Evolutionary conservation across 352 stramenopile species (phyloP).

Genomic region (Phytophthora sp.): DNA sequence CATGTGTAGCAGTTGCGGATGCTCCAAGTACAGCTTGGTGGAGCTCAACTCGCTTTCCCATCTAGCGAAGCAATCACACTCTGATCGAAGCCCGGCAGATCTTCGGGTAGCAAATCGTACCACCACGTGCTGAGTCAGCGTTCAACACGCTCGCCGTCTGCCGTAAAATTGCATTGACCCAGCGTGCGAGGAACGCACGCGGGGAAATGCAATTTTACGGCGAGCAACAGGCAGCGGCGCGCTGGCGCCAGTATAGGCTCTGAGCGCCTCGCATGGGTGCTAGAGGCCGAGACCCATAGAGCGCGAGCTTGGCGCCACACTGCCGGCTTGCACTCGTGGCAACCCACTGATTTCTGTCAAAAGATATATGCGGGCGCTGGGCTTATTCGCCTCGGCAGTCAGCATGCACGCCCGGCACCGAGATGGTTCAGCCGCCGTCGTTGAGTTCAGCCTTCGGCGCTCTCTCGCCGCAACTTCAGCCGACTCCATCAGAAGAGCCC

Average conservation of each 20-base stretch:
- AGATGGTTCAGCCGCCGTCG: conserved; percentile 11
- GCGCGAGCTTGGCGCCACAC: not conserved
- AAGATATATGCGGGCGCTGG: conserved; percentile 6
- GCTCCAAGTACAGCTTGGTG: not conserved
- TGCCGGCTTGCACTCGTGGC: not conserved
- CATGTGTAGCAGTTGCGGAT: conserved; percentile 2
- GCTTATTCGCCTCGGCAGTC: conserved; percentile 15
- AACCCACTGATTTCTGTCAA: conserved; percentile 29
- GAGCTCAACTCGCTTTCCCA: conserved; percentile 9
- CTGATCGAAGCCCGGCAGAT: too few relatives aligned
- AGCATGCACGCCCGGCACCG: conserved; percentile 1
- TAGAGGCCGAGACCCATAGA: conserved; percentile 10
- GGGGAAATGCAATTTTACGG: conserved; percentile 36
- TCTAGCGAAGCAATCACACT: too few relatives aligned
- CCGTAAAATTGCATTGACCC: too few relatives aligned
- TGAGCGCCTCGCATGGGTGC: not conserved
- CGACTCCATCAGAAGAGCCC: conserved; percentile 17
- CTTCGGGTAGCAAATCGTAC: too few relatives aligned
- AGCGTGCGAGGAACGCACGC: not conserved
- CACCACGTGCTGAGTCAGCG: too few relatives aligned
- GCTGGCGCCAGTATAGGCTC: conserved; percentile 32
- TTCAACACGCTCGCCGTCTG: too few relatives aligned
- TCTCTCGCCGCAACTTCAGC: conserved; percentile 20
- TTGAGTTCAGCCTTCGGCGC: conserved; percentile 8
- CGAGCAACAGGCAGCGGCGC: not conserved